Percentiles rank a stretch among this genome's conserved stretches.
Evolutionary conservation across 2,329 filamentous ascomycete species (phyloP).

Genomic region (Hirsutella minnesotensis): DNA sequence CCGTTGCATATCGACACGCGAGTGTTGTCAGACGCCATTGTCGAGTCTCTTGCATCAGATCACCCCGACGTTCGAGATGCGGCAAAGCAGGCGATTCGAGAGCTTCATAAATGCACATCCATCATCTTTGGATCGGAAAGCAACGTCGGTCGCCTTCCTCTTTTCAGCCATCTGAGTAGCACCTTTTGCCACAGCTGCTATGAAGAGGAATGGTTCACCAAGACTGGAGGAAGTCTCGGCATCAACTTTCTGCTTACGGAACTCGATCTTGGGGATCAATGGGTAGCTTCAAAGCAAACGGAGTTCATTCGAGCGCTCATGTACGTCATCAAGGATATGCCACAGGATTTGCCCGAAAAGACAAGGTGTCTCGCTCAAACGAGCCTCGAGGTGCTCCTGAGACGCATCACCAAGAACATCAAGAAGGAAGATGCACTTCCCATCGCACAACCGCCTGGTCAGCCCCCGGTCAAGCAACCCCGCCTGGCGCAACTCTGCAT

Average conservation of each 20-base stretch:
- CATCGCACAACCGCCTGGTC: slow-evolving; percentile 25
- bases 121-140: slow-evolving; percentile 68
- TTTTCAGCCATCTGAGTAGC: slow-evolving; percentile 74
- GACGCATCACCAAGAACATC: slow-evolving; percentile 64
- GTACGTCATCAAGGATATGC: slow-evolving; percentile 98
- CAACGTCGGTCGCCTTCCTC: slow-evolving; percentile 62
- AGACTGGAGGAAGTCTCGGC: slow-evolving; percentile 81
- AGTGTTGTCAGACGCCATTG: slow-evolving; percentile 76
- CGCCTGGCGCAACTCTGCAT: slow-evolving; percentile 69
- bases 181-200: slow-evolving; percentile 92
- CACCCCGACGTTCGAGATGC: slow-evolving; percentile 68
- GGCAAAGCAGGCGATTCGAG: slow-evolving; percentile 65
- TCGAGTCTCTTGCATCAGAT: slow-evolving; percentile 83
- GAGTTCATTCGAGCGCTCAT: slow-evolving; percentile 87
- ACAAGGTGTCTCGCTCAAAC: slow-evolving; percentile 74
- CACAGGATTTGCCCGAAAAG: slow-evolving; percentile 80
- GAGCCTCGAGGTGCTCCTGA: slow-evolving; percentile 69
- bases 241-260: slow-evolving; percentile 82
- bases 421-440: slow-evolving; percentile 59
- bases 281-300: slow-evolving; percentile 71
- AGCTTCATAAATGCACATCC: slow-evolving; percentile 63
- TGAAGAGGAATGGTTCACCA: slow-evolving; percentile 97
- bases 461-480: slow-evolving; percentile 36
- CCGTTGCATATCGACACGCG: slow-evolving; percentile 78
- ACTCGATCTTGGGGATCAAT: slow-evolving; percentile 70